Percentiles rank a stretch among this genome's conserved stretches.
These are phyloP conservation scores for Alternaria viburni DNA, from an alignment of 2,329 filamentous ascomycete genomes.

Conservation along the genomic window DNA sequence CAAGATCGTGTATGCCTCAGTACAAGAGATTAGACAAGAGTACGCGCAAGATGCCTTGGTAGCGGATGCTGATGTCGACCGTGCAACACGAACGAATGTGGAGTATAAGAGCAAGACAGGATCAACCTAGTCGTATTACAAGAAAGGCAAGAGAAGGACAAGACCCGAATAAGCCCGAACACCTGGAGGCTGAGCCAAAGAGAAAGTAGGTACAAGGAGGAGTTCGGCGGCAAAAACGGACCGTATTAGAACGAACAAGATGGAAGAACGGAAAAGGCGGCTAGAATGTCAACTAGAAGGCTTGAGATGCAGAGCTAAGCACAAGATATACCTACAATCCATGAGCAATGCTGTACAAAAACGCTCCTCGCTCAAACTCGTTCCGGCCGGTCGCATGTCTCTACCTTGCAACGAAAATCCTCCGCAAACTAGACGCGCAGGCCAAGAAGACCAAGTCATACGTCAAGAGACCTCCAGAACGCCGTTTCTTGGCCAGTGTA, in stretches of 20 bases:
- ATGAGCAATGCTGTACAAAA: neutral
- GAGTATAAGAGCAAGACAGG: constrained; percentile 11
- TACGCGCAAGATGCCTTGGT: neutral
- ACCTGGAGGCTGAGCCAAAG: constrained; percentile 18
- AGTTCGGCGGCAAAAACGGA: neutral
- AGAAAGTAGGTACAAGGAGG: neutral
- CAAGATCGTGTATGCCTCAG: neutral
- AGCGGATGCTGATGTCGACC: constrained; percentile 19
- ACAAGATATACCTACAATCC: constrained; percentile 17
- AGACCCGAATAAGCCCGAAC: constrained; percentile 5
- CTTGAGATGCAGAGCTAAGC: constrained; percentile 10
- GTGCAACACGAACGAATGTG: constrained; percentile 11
- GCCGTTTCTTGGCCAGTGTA: constrained; percentile 18
- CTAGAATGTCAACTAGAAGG: neutral
- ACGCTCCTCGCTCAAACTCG: neutral
- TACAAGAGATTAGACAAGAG: neutral
- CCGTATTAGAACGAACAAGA: neutral
- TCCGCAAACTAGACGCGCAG: constrained; percentile 13
- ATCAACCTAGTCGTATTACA: constrained; percentile 19
- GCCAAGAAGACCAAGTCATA: constrained; percentile 41
- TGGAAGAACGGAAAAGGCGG: constrained; percentile 1
- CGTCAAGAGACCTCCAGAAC: constrained; percentile 19
- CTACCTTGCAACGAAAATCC: neutral
- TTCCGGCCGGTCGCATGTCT: neutral
- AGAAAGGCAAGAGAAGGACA: constrained; percentile 8